Conservation (phyloP, 2,329 filamentous ascomycete species). For the Penicillium verrucosum region DNA sequence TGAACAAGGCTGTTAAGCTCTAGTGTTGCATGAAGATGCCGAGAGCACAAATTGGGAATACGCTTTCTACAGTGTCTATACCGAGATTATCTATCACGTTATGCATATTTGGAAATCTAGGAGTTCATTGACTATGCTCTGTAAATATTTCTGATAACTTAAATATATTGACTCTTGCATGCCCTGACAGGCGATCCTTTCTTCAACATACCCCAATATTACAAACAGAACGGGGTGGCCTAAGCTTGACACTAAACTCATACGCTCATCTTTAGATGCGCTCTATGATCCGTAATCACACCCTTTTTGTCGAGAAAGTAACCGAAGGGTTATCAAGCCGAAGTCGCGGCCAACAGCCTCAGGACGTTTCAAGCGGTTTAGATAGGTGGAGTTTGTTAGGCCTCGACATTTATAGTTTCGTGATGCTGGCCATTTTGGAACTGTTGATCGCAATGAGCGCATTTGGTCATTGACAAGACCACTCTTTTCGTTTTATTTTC, state of each 20-base stretch:
- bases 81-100: background rate
- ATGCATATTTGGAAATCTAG: background rate
- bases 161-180: background rate
- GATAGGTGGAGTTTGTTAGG: background rate
- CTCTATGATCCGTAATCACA: background rate
- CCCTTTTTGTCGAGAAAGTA: background rate
- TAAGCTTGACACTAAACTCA: background rate
- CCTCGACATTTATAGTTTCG: background rate
- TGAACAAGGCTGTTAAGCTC: background rate
- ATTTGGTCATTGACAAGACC: background rate
- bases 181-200: background rate
- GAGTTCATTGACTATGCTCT: background rate
- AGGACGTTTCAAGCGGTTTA: background rate
- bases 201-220: background rate
- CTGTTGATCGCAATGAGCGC: background rate
- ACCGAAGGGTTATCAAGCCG: background rate
- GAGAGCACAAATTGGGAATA: background rate
- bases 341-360: background rate
- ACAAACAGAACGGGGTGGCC: background rate
- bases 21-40: background rate
- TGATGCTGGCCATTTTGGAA: background rate
- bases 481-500: background rate
- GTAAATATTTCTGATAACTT: background rate
- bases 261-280: background rate
- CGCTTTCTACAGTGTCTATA: background rate